Evolutionary conservation across 108 stramenopile species (phyloP).

Genomic region (Cyclotella atomus): DNA sequence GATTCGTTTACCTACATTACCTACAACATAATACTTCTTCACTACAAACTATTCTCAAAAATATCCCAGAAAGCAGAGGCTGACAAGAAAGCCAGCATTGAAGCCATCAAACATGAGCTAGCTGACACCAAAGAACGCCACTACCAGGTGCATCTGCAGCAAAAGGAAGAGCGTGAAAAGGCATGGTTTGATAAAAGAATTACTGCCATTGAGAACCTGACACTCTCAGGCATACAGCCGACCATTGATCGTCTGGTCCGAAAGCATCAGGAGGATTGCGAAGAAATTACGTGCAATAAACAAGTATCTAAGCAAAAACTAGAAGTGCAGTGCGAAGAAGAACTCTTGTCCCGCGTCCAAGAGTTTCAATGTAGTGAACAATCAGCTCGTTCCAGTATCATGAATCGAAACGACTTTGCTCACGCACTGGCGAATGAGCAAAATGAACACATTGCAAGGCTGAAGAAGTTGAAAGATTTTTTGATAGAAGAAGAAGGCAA

Average conservation of each 20-base stretch:
- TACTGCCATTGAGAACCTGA: slow-evolving; percentile 31
- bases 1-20: no score
- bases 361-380: slow-evolving; percentile 27
- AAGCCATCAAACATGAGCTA: slow-evolving; percentile 15
- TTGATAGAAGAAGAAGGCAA: slow-evolving; percentile 32
- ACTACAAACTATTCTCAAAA: no score
- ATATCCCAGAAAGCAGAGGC: slow-evolving; percentile 38
- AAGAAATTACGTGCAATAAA: slow-evolving; percentile 34
- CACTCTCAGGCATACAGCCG: slow-evolving; percentile 41
- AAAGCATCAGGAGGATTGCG: slow-evolving; percentile 39
- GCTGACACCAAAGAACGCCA: slow-evolving; percentile 28
- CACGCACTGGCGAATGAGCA: slow-evolving; percentile 9
- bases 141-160: neutral
- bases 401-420: slow-evolving; percentile 36
- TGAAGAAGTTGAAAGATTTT: slow-evolving; percentile 31
- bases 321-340: slow-evolving; percentile 40
- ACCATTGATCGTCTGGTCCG: slow-evolving; percentile 28
- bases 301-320: slow-evolving; percentile 39
- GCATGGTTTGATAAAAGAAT: slow-evolving; percentile 32
- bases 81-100: slow-evolving; percentile 16
- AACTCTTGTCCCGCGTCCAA: slow-evolving; percentile 28
- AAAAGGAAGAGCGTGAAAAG: slow-evolving; percentile 31
- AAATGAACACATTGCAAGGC: slow-evolving; percentile 14
- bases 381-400: slow-evolving; percentile 12
- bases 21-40: no score